Conservation (phyloP, 768 basidiomycete species). For the Tricholoma saponaceum region DNA sequence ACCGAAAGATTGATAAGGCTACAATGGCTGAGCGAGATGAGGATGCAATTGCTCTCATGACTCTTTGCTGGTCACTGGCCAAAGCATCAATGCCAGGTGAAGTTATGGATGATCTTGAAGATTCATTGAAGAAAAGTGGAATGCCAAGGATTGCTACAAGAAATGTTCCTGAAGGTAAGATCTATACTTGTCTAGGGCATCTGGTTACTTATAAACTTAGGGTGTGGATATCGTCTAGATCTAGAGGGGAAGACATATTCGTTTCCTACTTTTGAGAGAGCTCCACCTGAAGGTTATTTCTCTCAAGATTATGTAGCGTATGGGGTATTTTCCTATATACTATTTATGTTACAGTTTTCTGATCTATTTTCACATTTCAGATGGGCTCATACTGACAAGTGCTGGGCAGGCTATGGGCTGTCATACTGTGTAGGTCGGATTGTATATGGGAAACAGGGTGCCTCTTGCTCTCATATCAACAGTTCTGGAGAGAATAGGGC, state of each 20-base stretch:
- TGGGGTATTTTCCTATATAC: not conserved
- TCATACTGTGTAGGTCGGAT: not conserved
- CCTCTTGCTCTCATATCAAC: not conserved
- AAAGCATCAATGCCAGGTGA: not conserved
- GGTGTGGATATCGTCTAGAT: not conserved
- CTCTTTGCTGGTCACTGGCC: not conserved
- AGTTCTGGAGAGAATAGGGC: not conserved
- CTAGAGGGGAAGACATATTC: not conserved
- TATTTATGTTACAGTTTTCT: not conserved
- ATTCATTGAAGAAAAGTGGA: not conserved
- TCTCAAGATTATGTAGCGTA: not conserved
- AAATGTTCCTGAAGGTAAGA: not conserved
- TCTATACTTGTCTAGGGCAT: not conserved
- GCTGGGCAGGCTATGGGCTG: not conserved
- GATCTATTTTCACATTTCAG: not conserved
- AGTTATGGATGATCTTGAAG: not conserved
- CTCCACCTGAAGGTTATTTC: constrained; percentile 2
- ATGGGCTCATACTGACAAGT: not conserved
- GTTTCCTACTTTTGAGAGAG: not conserved
- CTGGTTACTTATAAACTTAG: not conserved
- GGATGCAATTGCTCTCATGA: not conserved
- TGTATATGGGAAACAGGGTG: not conserved
- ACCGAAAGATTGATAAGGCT: not conserved
- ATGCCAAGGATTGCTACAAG: not conserved
- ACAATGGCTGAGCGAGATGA: not conserved